Base-by-base conservation (phyloP, 495 filamentous ascomycete genomes). In the Aspergillus heteromorphus region DNA sequence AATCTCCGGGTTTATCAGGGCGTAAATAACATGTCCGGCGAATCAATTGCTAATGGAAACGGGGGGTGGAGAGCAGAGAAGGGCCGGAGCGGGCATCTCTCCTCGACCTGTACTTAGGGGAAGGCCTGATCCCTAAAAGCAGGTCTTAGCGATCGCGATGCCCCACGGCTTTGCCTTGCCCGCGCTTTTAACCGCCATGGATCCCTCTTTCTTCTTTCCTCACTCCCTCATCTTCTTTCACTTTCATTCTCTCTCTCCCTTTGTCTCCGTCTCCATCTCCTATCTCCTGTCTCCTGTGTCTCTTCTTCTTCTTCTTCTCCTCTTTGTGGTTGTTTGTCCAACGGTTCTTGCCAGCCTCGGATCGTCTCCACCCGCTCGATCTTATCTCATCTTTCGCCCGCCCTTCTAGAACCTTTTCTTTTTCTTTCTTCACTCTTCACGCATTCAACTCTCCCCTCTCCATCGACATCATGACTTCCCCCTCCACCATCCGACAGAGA, bases 401-500 rank as follows among this genome's bases (percentile, higher is more conserved):
- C 9, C 45, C 49, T 56, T 36, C 45, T 61, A 49, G 55, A 51
- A 58, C 59, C 52, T 53, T 58, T 61, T 54, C 43, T 45, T 45
- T 61, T 52, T 56, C 56, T 49, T 27, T 23, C 41, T 43, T 30
- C 18, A n/a, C 31, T 41, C 38, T 51, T 50, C 23, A 49, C n/a
- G n/a, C n/a, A n/a, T n/a, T n/a, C n/a, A n/a, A n/a, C 30, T 17
- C 30, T 52, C 45, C 36, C n/a, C 18, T 31, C 29, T 9, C 40
- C 29, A 18, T 20, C 9, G 48, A 45, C 64, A 67, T 50, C 59
- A 85, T 86, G 83, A 83, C 82, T 30, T 73, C 76, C 56, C 89
- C 90, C 16, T 83, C 89, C 2, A 88, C 87, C 48, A 80, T 95
- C 58, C 62, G 78, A 53, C 85, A 89, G 62, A 89, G 87, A 60